Base-by-base conservation (phyloP, 768 basidiomycete species). In the Pleurotus tuber-regium region DNA sequence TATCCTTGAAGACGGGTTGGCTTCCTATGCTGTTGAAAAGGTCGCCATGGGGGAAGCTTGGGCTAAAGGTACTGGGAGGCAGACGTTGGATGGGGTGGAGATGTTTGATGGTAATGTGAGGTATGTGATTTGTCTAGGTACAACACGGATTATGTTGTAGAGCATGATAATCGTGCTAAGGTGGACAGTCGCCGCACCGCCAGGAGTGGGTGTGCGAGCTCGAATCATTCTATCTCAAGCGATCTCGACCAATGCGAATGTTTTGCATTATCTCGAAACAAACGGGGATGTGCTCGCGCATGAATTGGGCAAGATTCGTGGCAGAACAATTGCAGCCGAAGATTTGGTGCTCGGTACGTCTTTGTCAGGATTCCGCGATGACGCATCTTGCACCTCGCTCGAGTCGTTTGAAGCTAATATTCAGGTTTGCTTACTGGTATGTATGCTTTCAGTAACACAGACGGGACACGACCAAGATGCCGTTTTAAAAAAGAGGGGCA, bases 381-480 rank as follows among this genome's bases (percentile, higher is more conserved):
- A 14, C 42, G n/a, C 21, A 14, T 36, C 9, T 7, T 25, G 14
- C 8, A n/a, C n/a, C n/a, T n/a, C n/a, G n/a, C n/a, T n/a, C n/a
- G n/a, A n/a, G n/a, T n/a, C n/a, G n/a, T n/a, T n/a, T n/a, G n/a
- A n/a, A n/a, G n/a, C n/a, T n/a, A n/a, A n/a, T n/a, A 43, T 5
- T 28, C 16, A 3, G 4, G 24, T 43, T 7, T 43, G 4, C 25
- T 28, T 29, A n/a, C n/a, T n/a, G n/a, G n/a, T 5, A 7, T 16
- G 5, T 38, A 7, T 16, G 8, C 25, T 28, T n/a, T 25, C 25
- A 43, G 43, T 43, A 3, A 43, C 43, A 25, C 43, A 43, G 12
- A 43, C 43, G 14, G 43, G 43, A 4, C 43, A 43, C 14, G 43
- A 43, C 18, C 43, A 43, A 28, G 43, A 43, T n/a, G 14, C 18